Evolutionary conservation across 306 rosid species (phyloP), one percentile per base, ranked within the genome.

Genomic region (Vigna nakashimae): DNA sequence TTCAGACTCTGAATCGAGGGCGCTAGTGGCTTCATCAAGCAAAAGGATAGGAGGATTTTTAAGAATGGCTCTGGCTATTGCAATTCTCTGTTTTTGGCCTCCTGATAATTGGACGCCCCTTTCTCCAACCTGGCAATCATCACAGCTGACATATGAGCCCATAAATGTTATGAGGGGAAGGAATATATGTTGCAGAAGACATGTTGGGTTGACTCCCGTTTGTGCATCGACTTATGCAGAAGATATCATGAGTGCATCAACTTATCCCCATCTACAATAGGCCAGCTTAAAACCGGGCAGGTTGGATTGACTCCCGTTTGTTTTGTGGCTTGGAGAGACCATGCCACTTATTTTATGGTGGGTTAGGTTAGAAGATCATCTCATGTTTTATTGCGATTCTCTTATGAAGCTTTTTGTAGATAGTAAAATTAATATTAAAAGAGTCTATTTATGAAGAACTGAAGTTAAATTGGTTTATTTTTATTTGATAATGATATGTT

Each of bases 1-100:
- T 72, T 93, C 97, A 7, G 98, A 93, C 68, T 91, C 93, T 9
- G 94, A 82, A 84, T 93, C 98, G 17, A 93, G 93, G 34, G 98
- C 96, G 84, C 98, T 93, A 51, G 97, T 90, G 79, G 97, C 98
- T 84, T 93, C 98, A 24, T 93, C 98, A 52, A 93, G 92, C 79
- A 91, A 65, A 67, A 93, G 96, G 60, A 93, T 88, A 5, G 90
- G 91, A 52, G 98, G 97, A 67, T 87, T 87, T 81, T 91, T 93
- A 3, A 93, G 91, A 75, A 93, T 76, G 79, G 98, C 97, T 88
- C 97, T 88, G 59, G 98, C 96, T 71, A 93, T 91, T 48, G 97
- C 95, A 42, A 93, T 80, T 85, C 97, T 88, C 81, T 93, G 97
- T 82, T 93, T 93, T 80, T 93, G 98, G 4, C 97, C 98, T 77